Base-by-base conservation (phyloP, 176 grass and related monocot species). In the Dendrocalamus sinicus region DNA sequence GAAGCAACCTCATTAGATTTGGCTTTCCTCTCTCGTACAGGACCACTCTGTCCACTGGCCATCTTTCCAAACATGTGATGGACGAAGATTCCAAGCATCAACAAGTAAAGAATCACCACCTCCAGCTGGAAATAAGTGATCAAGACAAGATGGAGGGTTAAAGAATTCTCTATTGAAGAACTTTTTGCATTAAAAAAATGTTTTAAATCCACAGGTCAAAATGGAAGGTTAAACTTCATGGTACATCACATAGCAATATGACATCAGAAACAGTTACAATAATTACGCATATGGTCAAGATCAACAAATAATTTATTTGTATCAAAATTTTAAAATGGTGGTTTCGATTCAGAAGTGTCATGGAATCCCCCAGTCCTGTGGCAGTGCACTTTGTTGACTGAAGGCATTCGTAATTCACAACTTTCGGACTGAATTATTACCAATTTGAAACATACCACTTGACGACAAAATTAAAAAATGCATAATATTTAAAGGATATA, bases 61-160 rank as follows among this genome's bases (percentile, higher is more conserved):
- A 91, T 96, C 94, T 40, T 99, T 86, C 97, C 97, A 99, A 84
- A 94, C 67, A 85, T 94, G 90, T 66, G 94, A 90, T 69, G 90
- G 90, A 43, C 97, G 91, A 80, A 99, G 90, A 80, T 67, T 89
- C 90, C 90, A 94, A 79, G 82, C 84, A 85, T 94, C 87, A 82
- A 96, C 76, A 39, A 81, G 41, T 78, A 90, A 83, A 20, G 92
- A 91, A 76, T 92, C 89, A 26, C 82, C 86, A 50, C 81, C 81
- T 63, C 51, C 85, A 78, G 81, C 92, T 94, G 61, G 57, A 91
- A 79, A 79, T 75, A 59, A 58, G 83, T 20, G 26, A 74, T 80
- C 57, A 84, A 70, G 16, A 81, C 63, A 75, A 72, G 14, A 73
- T 17, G 14, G 48, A 53, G 26, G 14, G 48, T 81, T 74, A 59